Percentiles rank a stretch among this genome's conserved stretches.
These are phyloP conservation scores for Puccinia brachypodii DNA, from an alignment of 1,284 basidiomycete genomes.

Conservation along the genomic window DNA sequence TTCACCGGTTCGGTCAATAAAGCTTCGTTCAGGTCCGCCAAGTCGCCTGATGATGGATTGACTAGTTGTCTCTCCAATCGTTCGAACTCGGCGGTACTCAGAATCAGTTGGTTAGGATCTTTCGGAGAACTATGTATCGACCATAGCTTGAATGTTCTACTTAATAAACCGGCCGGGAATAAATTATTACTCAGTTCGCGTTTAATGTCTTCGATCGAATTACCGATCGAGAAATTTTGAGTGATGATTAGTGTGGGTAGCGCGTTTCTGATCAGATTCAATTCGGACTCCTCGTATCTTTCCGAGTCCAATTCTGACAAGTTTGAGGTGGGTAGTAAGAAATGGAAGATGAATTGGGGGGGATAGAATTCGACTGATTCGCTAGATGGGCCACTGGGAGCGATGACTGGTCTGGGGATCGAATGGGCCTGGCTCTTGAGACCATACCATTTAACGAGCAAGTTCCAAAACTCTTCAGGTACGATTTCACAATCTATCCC, in stretches of 20 bases:
- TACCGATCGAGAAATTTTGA: constrained; percentile 21
- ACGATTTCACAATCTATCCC: constrained; percentile 30
- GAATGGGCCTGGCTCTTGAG: constrained; percentile 5
- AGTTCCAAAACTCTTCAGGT: constrained; percentile 26
- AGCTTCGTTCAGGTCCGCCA: constrained; percentile 33
- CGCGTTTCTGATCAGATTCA: neutral
- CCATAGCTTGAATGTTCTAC: constrained; percentile 17
- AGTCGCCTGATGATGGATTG: constrained; percentile 20
- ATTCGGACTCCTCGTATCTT: neutral
- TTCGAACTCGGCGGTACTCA: neutral
- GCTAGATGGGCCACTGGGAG: constrained; percentile 35
- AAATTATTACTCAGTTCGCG: neutral
- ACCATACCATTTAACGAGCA: constrained; percentile 27
- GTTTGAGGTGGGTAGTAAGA: constrained; percentile 42
- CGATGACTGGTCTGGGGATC: constrained; percentile 26
- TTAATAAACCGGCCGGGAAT: neutral
- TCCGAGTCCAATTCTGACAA: neutral
- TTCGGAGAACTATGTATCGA: constrained; percentile 49
- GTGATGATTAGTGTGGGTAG: neutral
- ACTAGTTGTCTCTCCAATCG: neutral
- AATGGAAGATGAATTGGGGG: constrained; percentile 30
- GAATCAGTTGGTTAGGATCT: constrained; percentile 49
- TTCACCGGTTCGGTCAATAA: constrained; percentile 36
- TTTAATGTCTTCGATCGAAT: constrained; percentile 1
- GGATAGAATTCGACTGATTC: constrained; percentile 48